phyloP scores from a whole-genome alignment of 2,329 filamentous ascomycete genomes.

The Trichoderma brevicompactum region DNA sequence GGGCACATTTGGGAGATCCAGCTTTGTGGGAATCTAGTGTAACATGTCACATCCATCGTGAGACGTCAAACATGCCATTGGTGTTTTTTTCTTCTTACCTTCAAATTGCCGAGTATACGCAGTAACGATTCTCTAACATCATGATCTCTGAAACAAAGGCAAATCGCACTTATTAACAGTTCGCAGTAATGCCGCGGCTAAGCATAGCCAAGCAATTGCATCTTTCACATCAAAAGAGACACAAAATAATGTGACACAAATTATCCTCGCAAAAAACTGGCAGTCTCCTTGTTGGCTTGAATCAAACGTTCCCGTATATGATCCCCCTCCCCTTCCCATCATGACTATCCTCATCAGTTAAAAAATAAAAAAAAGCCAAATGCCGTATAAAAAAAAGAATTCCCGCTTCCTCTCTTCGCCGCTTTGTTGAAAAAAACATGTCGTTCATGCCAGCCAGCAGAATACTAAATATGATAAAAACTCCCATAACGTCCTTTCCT shows the following conservation, averaged over 20 bases:
- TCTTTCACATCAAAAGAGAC: background rate
- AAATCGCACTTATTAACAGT: too few species aligned
- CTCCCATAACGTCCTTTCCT: constrained; percentile 24
- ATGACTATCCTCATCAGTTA: constrained; percentile 10
- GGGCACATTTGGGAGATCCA: background rate
- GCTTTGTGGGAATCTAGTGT: too few species aligned
- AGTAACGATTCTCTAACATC: too few species aligned
- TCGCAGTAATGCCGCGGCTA: too few species aligned
- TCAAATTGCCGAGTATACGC: too few species aligned
- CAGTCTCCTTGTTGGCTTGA: constrained; percentile 19
- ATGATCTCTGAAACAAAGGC: too few species aligned
- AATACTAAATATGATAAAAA: constrained; percentile 1
- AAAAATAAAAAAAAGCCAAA: background rate
- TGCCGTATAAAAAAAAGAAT: constrained; percentile 4
- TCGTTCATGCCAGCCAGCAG: constrained; percentile 4
- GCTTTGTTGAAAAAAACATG: constrained; percentile 10
- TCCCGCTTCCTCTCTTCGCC: constrained; percentile 5
- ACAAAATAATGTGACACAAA: background rate
- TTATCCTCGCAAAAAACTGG: background rate
- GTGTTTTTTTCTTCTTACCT: too few species aligned
- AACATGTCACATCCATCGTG: too few species aligned
- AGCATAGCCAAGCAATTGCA: background rate
- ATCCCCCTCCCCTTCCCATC: background rate
- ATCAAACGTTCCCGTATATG: constrained; percentile 4
- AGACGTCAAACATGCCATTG: too few species aligned